Conservation (phyloP, 176 grass and related monocot species). For the Avena insularis region DNA sequence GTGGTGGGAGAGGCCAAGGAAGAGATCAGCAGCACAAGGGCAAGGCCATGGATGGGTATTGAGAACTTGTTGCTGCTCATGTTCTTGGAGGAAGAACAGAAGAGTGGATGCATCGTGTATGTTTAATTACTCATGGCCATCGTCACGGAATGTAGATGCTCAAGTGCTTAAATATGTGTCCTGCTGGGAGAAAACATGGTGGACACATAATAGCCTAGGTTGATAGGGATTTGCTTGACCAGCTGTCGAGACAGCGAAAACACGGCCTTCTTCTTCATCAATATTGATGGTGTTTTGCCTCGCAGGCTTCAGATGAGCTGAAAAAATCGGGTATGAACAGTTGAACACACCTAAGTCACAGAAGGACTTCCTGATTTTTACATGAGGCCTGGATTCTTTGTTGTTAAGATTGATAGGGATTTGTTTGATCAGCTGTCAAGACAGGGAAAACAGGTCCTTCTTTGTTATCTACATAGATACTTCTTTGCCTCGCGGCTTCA, state of each 20-base stretch:
- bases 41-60: not conserved
- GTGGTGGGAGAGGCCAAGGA: not conserved
- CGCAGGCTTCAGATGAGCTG: too few relatives aligned
- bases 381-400: not conserved
- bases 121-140: too few relatives aligned
- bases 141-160: too few relatives aligned
- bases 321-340: too few relatives aligned
- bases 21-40: constrained; percentile 2
- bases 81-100: not conserved
- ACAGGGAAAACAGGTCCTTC: not conserved
- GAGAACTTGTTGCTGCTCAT: not conserved
- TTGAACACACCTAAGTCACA: too few relatives aligned
- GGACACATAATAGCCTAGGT: not conserved
- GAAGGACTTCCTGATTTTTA: too few relatives aligned
- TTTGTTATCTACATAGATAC: too few relatives aligned
- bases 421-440: not conserved
- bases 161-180: not conserved
- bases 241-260: not conserved
- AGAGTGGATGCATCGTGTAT: not conserved
- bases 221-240: not conserved
- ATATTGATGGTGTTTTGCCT: too few relatives aligned
- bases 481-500: too few relatives aligned
- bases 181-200: not conserved
- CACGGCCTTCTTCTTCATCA: not conserved
- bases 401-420: constrained; percentile 3